Evolutionary conservation across 352 stramenopile genomes (phyloP), one percentile per base, ranked within the genome.

Genomic region (Pythium volutum): DNA sequence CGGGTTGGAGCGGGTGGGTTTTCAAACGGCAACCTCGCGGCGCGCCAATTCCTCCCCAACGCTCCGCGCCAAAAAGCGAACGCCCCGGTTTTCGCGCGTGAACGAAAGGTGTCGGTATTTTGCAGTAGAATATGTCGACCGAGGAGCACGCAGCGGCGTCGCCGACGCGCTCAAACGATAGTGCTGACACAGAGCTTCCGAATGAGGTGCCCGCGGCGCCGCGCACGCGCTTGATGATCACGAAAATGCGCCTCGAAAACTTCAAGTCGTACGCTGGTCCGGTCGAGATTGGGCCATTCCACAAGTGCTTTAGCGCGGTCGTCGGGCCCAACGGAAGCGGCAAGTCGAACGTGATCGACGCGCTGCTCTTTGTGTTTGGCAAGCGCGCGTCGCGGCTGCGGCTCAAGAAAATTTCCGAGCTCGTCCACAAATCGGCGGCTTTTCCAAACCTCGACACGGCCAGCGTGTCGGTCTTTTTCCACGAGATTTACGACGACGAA

Each of bases 321-420:
- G 96, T 99, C 11, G 98, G 98, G 6, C 97, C 97, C 23, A 99
- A 99, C 72, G 98, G 97, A 41, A 98, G 93, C 56, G 98, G 98
- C 51, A 99, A 99, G 79, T 99, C 95, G 20, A 99, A 99, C 73
- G 96, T 99, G 18, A 99, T 99, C 54, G 98, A 99, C 74, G 98
- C 98, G 56, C 95, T 99, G 77, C 90, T 99, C 15, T 99, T 99
- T 72, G 98, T 99, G 7, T 99, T 99, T 74, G 98, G 98, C 55
- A 99, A 99, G 74, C 89, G 97, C 43, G 98, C 98, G 43, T 99
- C 98, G 62, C 98, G 99, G 73, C 77, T 99, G 29, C 92, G 97
- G 1, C 73, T 96, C 6, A 95, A 93, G 62, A 95, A 95, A 54
- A 91, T 99, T 6, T 98, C 91, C 27, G 97, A 99, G 79, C 84